phyloP scores from a whole-genome alignment of 2,329 filamentous ascomycete species.

The Arthrobotrys entomopaga region DNA sequence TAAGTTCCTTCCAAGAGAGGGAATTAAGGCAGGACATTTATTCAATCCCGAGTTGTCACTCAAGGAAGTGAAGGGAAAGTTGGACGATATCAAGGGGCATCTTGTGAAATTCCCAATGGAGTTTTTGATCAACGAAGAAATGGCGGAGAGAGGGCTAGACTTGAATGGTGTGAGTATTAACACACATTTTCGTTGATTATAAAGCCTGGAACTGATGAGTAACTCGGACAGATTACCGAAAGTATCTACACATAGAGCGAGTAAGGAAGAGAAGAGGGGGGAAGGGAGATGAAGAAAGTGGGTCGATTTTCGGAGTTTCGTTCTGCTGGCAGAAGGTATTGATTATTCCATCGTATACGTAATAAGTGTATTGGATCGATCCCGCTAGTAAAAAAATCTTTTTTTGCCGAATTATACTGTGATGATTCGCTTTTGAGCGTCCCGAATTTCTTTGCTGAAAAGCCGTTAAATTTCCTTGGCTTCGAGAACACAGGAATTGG shows the following conservation, averaged over 20 bases:
- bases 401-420: slow-evolving; percentile 26
- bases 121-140: slow-evolving; percentile 82
- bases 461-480: slow-evolving; percentile 2
- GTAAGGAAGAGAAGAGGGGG: neutral
- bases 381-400: no score
- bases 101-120: slow-evolving; percentile 95
- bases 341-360: slow-evolving; percentile 44
- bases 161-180: slow-evolving; percentile 41
- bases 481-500: slow-evolving; percentile 30
- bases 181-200: neutral
- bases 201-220: neutral
- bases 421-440: slow-evolving; percentile 33
- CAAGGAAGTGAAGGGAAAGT: slow-evolving; percentile 76
- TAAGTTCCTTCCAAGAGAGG: slow-evolving; percentile 75
- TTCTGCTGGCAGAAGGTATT: slow-evolving; percentile 46
- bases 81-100: slow-evolving; percentile 85
- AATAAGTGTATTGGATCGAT: slow-evolving; percentile 13
- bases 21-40: slow-evolving; percentile 83
- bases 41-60: slow-evolving; percentile 75
- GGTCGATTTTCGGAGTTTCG: neutral
- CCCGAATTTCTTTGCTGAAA: slow-evolving; percentile 23
- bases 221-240: slow-evolving; percentile 45
- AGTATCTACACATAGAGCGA: slow-evolving; percentile 40
- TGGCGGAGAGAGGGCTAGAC: slow-evolving; percentile 75
- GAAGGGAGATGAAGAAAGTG: neutral